Conservation (phyloP, 1,284 basidiomycete genomes). For the Cutaneotrichosporon sp. region DNA sequence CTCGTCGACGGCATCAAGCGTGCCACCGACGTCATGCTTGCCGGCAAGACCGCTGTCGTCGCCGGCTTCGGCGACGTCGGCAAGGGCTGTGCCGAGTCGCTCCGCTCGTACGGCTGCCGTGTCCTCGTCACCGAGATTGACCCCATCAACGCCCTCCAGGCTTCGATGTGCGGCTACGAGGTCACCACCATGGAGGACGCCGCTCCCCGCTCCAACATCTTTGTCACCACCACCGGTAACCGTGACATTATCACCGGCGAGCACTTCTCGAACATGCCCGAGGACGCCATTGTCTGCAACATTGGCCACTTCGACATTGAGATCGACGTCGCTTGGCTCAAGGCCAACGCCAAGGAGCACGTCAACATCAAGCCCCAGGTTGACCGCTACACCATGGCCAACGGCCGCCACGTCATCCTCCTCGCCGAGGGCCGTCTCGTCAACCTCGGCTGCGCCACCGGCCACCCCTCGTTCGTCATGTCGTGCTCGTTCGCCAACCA, state of each 20-base stretch:
- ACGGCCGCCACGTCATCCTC: conserved; percentile 91
- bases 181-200: conserved; percentile 99
- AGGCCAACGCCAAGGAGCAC: conserved; percentile 80
- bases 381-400: conserved; percentile 91
- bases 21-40: conserved; percentile 99
- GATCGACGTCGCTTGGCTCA: conserved; percentile 99
- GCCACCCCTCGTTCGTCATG: conserved; percentile 94
- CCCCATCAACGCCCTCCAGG: conserved; percentile 99
- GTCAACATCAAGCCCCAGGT: conserved; percentile 99
- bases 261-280: conserved; percentile 93
- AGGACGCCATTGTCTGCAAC: conserved; percentile 93
- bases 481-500: conserved; percentile 99
- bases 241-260: conserved; percentile 93
- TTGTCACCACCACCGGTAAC: conserved; percentile 99
- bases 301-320: conserved; percentile 99
- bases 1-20: conserved; percentile 99
- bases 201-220: conserved; percentile 83
- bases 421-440: conserved; percentile 98
- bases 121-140: conserved; percentile 98
- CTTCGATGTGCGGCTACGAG: conserved; percentile 99
- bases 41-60: conserved; percentile 98
- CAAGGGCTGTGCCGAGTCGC: conserved; percentile 98
- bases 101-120: conserved; percentile 94
- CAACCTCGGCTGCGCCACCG: conserved; percentile 91
- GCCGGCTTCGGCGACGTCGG: conserved; percentile 99